A percentile compares a stretch with the other conserved stretches of the same genome.
phyloP scores from a whole-genome alignment of 225 moss, liverwort and hornwort genomes.

The Asterella californica region DNA sequence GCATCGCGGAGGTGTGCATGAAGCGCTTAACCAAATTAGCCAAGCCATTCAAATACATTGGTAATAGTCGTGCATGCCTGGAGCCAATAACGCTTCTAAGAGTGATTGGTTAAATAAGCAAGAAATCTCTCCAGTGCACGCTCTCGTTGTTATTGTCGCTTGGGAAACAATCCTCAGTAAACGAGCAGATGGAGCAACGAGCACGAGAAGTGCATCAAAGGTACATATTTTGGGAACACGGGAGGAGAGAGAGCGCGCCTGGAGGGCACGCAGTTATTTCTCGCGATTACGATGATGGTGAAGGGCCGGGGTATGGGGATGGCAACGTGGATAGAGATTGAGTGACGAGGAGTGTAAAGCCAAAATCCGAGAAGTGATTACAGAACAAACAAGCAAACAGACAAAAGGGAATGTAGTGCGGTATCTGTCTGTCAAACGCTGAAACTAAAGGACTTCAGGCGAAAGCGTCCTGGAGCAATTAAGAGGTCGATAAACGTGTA shows the following conservation, averaged over 20 bases:
- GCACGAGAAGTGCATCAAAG: neutral
- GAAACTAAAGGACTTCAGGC: neutral
- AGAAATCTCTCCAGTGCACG: neutral
- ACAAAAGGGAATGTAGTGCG: neutral
- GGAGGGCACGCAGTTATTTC: neutral
- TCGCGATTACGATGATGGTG: too few species aligned
- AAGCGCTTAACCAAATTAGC: slow-evolving; percentile 55
- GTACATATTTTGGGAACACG: neutral
- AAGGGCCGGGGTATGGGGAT: neutral
- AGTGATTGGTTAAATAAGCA: neutral
- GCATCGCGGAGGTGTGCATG: slow-evolving; percentile 70
- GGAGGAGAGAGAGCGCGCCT: neutral
- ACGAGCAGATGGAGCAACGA: neutral
- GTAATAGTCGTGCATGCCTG: slow-evolving; percentile 27
- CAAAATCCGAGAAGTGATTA: neutral
- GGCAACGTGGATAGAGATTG: neutral
- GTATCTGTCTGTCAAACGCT: slow-evolving; percentile 2
- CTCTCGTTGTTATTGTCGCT: neutral
- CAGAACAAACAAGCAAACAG: neutral
- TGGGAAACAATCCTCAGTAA: neutral
- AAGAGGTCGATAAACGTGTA: neutral
- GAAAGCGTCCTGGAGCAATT: neutral
- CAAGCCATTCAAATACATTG: slow-evolving; percentile 92
- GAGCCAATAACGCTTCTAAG: neutral
- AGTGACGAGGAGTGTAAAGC: neutral